Conservation (phyloP, 225 moss, liverwort and hornwort genomes). For the Sphagnum contortum region DNA sequence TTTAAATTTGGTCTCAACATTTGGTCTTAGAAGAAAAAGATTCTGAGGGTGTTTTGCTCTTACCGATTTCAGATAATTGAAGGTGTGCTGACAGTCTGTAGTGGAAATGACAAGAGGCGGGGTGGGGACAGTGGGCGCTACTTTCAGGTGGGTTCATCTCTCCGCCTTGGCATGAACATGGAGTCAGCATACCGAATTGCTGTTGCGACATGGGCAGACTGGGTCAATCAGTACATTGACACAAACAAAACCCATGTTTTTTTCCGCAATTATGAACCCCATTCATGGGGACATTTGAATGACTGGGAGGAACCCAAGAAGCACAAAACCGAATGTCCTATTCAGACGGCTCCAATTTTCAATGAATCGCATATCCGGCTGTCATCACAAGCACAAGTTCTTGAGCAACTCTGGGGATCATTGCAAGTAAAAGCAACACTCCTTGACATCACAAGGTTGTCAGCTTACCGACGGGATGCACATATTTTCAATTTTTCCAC, state of each 20-base stretch:
- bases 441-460: slow-evolving; percentile 49
- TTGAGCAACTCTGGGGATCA: slow-evolving; percentile 36
- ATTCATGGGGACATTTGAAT: slow-evolving; percentile 38
- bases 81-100: neutral
- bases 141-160: slow-evolving; percentile 54
- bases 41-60: neutral
- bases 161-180: slow-evolving; percentile 71
- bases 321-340: slow-evolving; percentile 24
- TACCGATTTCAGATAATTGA: neutral
- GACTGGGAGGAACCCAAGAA: too few relatives aligned
- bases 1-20: neutral
- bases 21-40: neutral
- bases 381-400: slow-evolving; percentile 42
- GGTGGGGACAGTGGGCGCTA: slow-evolving; percentile 51
- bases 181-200: slow-evolving; percentile 61
- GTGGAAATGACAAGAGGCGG: too few relatives aligned
- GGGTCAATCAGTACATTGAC: slow-evolving; percentile 73
- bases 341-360: slow-evolving; percentile 16
- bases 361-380: slow-evolving; percentile 22
- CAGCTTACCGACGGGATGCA: slow-evolving; percentile 48
- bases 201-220: slow-evolving; percentile 65
- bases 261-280: slow-evolving; percentile 74
- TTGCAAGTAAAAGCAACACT: slow-evolving; percentile 40
- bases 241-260: slow-evolving; percentile 67
- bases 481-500: slow-evolving; percentile 49